A percentile compares a stretch with the other conserved stretches of the same genome.
These are phyloP conservation scores for Arthromyces matolae DNA, from an alignment of 768 basidiomycete species.

Conservation along the genomic window DNA sequence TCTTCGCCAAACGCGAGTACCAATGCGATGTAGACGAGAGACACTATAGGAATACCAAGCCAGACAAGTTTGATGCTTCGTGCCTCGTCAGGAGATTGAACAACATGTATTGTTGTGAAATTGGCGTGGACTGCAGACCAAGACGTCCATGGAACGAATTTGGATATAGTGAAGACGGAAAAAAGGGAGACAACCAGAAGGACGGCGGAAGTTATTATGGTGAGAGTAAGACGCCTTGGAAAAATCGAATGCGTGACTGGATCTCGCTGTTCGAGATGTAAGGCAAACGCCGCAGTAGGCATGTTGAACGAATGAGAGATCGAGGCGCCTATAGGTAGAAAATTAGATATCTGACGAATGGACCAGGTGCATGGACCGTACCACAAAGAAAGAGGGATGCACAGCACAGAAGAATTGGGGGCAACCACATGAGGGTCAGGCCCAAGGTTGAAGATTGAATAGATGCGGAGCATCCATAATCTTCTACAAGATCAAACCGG, in stretches of 20 bases:
- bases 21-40: slow-evolving; percentile 36
- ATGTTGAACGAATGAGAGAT: slow-evolving; percentile 29
- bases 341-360: background rate
- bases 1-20: slow-evolving; percentile 37
- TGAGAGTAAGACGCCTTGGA: slow-evolving; percentile 51
- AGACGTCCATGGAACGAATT: slow-evolving; percentile 36
- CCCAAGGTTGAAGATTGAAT: slow-evolving; percentile 41
- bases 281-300: slow-evolving; percentile 23
- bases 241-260: slow-evolving; percentile 46
- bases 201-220: slow-evolving; percentile 38
- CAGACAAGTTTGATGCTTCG: slow-evolving; percentile 29
- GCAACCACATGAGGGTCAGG: slow-evolving; percentile 42
- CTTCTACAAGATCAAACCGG: slow-evolving; percentile 58
- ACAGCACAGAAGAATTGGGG: slow-evolving; percentile 40
- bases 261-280: slow-evolving; percentile 37
- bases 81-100: slow-evolving; percentile 22
- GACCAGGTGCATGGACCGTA: slow-evolving; percentile 20
- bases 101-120: slow-evolving; percentile 34
- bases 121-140: slow-evolving; percentile 46
- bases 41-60: slow-evolving; percentile 39
- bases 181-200: slow-evolving; percentile 39
- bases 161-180: slow-evolving; percentile 31
- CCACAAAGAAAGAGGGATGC: slow-evolving; percentile 40
- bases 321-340: slow-evolving; percentile 26
- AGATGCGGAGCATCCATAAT: slow-evolving; percentile 52